A percentile compares a stretch with the other conserved stretches of the same genome.
phyloP scores from a whole-genome alignment of 805 yeast genomes.

The Ascoidea rubescens region DNA sequence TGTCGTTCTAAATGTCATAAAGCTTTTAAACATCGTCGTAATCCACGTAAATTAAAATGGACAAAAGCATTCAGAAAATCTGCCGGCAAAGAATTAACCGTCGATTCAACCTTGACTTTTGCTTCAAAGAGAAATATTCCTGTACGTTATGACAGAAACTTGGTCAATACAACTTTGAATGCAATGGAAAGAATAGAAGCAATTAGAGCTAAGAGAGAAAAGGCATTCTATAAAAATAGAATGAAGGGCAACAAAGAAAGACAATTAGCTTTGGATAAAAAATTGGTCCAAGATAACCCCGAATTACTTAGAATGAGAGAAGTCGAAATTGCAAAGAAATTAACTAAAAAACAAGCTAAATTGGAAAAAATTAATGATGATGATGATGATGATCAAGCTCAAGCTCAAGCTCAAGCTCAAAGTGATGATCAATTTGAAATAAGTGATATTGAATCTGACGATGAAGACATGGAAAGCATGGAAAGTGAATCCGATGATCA shows the following conservation, averaged over 20 bases:
- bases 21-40: constrained; percentile 93
- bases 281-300: constrained; percentile 79
- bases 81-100: constrained; percentile 97
- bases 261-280: constrained; percentile 73
- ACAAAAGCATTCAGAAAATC: constrained; percentile 98
- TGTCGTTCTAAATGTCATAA: constrained; percentile 98
- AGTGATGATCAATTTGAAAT: constrained; percentile 33
- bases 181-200: constrained; percentile 95
- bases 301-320: constrained; percentile 86
- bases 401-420: constrained; percentile 35
- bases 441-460: constrained; percentile 47
- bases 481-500: neutral
- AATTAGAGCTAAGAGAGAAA: constrained; percentile 90
- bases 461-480: constrained; percentile 20
- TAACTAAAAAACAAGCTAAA: constrained; percentile 55
- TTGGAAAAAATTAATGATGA: constrained; percentile 32
- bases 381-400: constrained; percentile 32
- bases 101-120: constrained; percentile 89
- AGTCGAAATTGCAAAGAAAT: constrained; percentile 69
- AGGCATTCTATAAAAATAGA: constrained; percentile 98
- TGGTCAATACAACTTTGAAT: constrained; percentile 84
- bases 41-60: constrained; percentile 97
- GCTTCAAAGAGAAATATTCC: constrained; percentile 98
- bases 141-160: constrained; percentile 92
- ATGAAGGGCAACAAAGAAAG: constrained; percentile 94